These are phyloP conservation scores for Prunus yedoensis DNA, from an alignment of 331 rosid genomes.

Conservation along the genomic window DNA sequence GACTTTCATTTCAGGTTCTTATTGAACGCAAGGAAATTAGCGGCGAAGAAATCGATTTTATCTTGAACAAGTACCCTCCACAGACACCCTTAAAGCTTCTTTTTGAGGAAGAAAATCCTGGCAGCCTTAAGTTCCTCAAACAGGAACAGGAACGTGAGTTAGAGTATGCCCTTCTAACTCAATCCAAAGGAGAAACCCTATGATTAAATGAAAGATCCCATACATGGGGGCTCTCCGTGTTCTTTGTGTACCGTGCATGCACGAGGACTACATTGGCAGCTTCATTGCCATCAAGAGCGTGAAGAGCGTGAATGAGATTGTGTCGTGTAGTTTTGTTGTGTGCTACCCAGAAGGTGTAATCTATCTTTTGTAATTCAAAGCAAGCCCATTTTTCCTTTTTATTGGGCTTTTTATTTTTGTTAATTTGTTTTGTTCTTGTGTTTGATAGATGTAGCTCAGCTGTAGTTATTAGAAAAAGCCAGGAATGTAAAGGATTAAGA, in stretches of 20 bases:
- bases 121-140: conserved; percentile 51
- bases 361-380: background rate
- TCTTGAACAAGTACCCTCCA: conserved; percentile 78
- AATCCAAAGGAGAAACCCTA: conserved; percentile 45
- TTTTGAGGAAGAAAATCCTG: conserved; percentile 73
- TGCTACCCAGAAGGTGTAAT: background rate
- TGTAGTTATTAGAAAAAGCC: background rate
- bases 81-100: conserved; percentile 63
- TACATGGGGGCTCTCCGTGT: background rate
- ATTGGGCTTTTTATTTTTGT: background rate
- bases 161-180: conserved; percentile 49
- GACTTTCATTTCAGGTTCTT: conserved; percentile 61
- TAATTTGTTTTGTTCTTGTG: background rate
- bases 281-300: background rate
- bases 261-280: background rate
- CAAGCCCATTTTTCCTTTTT: background rate
- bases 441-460: background rate
- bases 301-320: background rate
- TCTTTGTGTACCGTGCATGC: background rate
- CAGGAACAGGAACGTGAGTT: conserved; percentile 39
- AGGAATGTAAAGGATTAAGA: background rate
- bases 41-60: conserved; percentile 75
- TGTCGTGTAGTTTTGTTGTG: background rate
- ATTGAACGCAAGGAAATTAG: conserved; percentile 65
- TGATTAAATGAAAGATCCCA: conserved; percentile 18